Evolutionary conservation across 1,139 yeast species (phyloP), one percentile per base, ranked within the genome.

Genomic region (Candida sp.): DNA sequence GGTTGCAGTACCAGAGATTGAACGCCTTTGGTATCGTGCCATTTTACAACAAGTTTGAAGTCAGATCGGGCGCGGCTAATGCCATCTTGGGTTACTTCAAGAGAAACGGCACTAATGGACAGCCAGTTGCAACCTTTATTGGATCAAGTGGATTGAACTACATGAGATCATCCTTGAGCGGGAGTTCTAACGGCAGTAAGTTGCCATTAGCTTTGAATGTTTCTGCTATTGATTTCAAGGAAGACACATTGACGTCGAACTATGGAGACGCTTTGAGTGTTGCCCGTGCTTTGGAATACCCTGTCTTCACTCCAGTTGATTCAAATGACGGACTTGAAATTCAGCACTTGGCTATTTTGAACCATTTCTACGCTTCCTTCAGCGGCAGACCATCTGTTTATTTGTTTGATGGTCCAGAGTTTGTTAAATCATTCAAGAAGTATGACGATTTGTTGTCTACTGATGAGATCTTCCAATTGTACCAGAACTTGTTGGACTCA

Each of bases 1-100:
- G 97, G 97, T 67, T 80, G 45, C 66, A 63, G 42, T 80, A 80
- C 63, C 72, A 75, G 53, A 74, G 85, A 60, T 64, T 65, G 47
- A 88, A 88, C 63, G 75, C 83, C 7, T 67, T 70, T 49, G 88
- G 87, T 12, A 71, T 68, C 41, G 83, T 83, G 49, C 93, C 91
- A 43, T 76, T 75, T 51, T 70, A 83, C 61, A 78, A 80, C 66
- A 75, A 78, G 62, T 79, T 91, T 54, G 92, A 92, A 65, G 83
- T 90, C 45, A 83, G 97, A 66, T 77, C 88, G 2, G 98, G 98
- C 59, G 96, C 97, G 32, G 90, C 94, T 44, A 81, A 85, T 58
- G 83, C 90, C 40, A 77, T 94, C 48, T 75, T 90, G 51, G 98
- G 98, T 27, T 92, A 86, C 70, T 72, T 85, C 58, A 61, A 69